These are phyloP conservation scores for Chlamydomonas schloesseri DNA, from an alignment of 139 green algal species.

Conservation along the genomic window DNA sequence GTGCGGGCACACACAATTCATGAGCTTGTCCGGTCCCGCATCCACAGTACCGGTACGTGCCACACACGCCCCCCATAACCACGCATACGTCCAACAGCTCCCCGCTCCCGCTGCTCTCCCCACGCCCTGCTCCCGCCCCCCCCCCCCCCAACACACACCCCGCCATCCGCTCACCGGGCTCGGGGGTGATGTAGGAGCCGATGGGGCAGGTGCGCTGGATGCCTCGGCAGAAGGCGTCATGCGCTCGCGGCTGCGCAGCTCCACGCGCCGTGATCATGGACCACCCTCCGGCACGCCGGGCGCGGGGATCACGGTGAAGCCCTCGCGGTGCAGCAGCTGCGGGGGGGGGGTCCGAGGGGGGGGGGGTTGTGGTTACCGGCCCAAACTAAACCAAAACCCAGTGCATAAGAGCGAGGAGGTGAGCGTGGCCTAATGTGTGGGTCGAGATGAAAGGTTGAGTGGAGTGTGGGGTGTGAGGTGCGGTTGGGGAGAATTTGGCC, in stretches of 20 bases:
- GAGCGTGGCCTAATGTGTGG: background rate
- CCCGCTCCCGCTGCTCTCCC: too few relatives aligned
- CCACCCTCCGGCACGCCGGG: conserved; percentile 52
- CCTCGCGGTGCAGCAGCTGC: conserved; percentile 66
- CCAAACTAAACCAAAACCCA: too few relatives aligned
- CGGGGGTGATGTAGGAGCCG: conserved; percentile 88
- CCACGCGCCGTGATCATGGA: conserved; percentile 93
- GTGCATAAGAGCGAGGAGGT: too few relatives aligned
- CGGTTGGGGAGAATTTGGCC: too few relatives aligned
- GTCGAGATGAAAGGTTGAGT: background rate
- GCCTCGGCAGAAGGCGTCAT: conserved; percentile 91
- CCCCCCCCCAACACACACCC: too few relatives aligned
- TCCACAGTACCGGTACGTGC: too few relatives aligned
- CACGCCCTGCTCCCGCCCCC: too few relatives aligned
- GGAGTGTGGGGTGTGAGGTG: too few relatives aligned
- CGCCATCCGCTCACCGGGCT: conserved; percentile 80
- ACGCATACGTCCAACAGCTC: too few relatives aligned
- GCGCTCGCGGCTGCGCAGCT: conserved; percentile 71
- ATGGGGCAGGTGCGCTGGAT: conserved; percentile 90
- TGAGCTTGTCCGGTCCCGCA: too few relatives aligned
- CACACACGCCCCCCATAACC: too few relatives aligned
- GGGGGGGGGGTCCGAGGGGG: background rate
- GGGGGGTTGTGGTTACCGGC: background rate
- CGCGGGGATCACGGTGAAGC: conserved; percentile 70
- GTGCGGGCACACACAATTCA: too few relatives aligned